Base-by-base conservation (phyloP, 768 basidiomycete species). In the Mycena chlorophos region DNA sequence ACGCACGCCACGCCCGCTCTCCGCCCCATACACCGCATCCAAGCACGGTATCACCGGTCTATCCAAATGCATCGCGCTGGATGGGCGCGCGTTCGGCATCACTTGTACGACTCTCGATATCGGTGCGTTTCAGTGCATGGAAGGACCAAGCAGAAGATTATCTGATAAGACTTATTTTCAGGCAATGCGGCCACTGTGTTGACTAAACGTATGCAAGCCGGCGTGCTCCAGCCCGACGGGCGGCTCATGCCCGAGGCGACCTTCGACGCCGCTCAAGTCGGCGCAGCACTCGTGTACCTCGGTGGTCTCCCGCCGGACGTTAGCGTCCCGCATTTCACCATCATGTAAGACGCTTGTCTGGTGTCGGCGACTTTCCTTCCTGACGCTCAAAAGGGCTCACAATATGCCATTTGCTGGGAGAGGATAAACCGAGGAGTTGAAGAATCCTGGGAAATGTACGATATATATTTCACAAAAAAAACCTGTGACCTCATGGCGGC, bases 31-130 rank as follows among this genome's bases (percentile, higher is more conserved):
- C 68, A 87, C 88, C 0, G 74, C 81, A 49, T 86, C 89, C 13
- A 95, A 94, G 69, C 91, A 93, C 65, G 91, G 87, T 5, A 83
- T 94, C 42, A 67, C 74, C 1, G 91, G 92, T 0, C 71, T 94
- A 3, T 91, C 91, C 12, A 90, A 87, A 68, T 81, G 78, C 38
- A 88, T 85, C 4, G 78, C 85, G 2, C 82, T 95, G 22, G 91
- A 94, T 64, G 92, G 91, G 0, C 76, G 91, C 5, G 73, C 78
- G 27, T 82, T 82, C 68, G 77, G 83, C 64, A 92, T 95, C 51
- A 83, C 89, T 3, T 84, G 83, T 64, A 88, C 87, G 2, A 90
- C 94, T 65, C 81, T 94, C 46, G 91, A 94, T 67, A 89, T 94
- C 45, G 91, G 90, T 85, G 43, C 37, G 19, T n/a, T 49, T 17